Evolutionary conservation across 768 basidiomycete genomes (phyloP).

Genomic region (Rhodocollybia butyracea): DNA sequence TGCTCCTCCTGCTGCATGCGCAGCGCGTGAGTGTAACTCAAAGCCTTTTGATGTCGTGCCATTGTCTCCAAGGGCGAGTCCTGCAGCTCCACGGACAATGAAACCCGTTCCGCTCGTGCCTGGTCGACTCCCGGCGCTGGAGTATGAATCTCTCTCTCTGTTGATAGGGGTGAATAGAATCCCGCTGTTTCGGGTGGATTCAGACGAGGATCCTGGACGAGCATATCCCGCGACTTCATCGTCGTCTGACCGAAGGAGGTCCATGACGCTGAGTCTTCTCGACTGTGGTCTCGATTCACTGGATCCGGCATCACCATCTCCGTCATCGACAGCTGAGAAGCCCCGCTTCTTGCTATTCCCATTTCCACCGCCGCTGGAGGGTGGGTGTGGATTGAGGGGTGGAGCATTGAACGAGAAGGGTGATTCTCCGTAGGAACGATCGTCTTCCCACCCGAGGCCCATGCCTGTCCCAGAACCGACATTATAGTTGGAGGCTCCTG

Average conservation of each 20-base stretch:
- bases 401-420: slow-evolving; percentile 10
- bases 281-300: slow-evolving; percentile 6
- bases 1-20: slow-evolving; percentile 7
- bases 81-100: slow-evolving; percentile 10
- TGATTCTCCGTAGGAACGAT: neutral
- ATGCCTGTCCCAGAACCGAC: neutral
- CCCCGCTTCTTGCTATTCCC: slow-evolving; percentile 2
- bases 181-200: neutral
- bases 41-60: neutral
- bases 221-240: neutral
- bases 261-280: slow-evolving; percentile 8
- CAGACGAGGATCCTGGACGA: slow-evolving; percentile 1
- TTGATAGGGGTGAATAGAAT: slow-evolving; percentile 6
- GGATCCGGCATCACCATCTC: neutral
- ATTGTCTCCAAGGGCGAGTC: slow-evolving; percentile 3
- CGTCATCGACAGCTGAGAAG: slow-evolving; percentile 4
- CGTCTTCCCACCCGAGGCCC: slow-evolving; percentile 1
- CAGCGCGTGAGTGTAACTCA: slow-evolving; percentile 4
- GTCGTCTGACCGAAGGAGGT: slow-evolving; percentile 1
- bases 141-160: neutral
- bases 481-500: neutral
- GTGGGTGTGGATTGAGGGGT: neutral
- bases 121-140: neutral
- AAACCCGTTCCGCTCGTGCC: slow-evolving; percentile 8
- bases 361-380: too few relatives aligned